Conservation (phyloP, 495 filamentous ascomycete species). For the Aspergillus diversus region DNA sequence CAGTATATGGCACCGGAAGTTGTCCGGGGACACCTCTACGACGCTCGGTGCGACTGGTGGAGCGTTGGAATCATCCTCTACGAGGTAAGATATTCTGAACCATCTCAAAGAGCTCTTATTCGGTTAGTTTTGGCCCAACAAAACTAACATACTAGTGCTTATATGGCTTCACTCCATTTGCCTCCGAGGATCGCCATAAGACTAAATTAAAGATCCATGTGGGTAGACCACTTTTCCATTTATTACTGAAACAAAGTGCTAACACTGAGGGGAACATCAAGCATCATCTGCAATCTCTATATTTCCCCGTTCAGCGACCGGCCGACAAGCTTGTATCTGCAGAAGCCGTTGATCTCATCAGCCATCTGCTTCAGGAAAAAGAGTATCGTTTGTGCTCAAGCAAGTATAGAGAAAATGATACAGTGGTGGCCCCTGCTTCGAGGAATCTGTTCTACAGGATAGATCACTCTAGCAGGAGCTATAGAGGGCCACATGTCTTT, state of each 20-base stretch:
- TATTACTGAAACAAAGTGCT: conserved; percentile 14
- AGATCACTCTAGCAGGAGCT: conserved; percentile 35
- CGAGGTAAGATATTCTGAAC: conserved; percentile 55
- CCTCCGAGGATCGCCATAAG: conserved; percentile 74
- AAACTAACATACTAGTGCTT: conserved; percentile 59
- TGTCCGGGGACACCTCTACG: conserved; percentile 78
- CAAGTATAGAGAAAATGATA: conserved; percentile 69
- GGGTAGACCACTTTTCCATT: conserved; percentile 31
- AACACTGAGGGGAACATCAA: conserved; percentile 12
- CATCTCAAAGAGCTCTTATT: not conserved
- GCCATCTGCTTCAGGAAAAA: conserved; percentile 74
- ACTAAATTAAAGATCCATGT: conserved; percentile 83
- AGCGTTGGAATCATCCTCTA: conserved; percentile 91
- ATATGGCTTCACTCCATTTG: conserved; percentile 89
- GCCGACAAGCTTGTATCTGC: conserved; percentile 55
- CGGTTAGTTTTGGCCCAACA: not conserved
- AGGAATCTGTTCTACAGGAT: conserved; percentile 39
- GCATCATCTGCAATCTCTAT: conserved; percentile 56
- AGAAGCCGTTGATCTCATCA: conserved; percentile 75
- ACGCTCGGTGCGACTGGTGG: conserved; percentile 96
- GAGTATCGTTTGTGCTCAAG: conserved; percentile 73
- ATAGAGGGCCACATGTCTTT: conserved; percentile 67
- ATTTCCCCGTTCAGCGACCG: conserved; percentile 65
- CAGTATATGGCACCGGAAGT: conserved; percentile 99
- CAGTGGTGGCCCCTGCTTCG: conserved; percentile 35